phyloP scores from a whole-genome alignment of 1,284 basidiomycete genomes.

The Erythrobasidium hasegawianum region DNA sequence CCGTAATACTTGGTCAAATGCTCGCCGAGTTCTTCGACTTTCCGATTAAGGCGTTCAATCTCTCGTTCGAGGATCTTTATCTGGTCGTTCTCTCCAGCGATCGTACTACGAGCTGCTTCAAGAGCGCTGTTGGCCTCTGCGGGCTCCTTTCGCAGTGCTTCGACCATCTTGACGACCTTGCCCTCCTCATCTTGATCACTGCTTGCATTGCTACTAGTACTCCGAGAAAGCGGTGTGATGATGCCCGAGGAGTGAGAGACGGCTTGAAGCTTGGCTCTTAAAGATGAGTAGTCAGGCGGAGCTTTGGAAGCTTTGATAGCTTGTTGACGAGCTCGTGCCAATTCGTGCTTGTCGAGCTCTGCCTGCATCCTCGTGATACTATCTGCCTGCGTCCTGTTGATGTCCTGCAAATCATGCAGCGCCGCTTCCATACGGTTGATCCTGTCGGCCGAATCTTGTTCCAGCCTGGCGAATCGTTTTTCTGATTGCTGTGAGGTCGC shows the following conservation, averaged over 20 bases:
- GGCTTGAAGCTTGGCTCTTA: conserved; percentile 21
- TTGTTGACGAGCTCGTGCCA: conserved; percentile 13
- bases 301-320: conserved; percentile 27
- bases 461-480: too few species aligned
- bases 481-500: too few species aligned
- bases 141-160: background rate
- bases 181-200: background rate
- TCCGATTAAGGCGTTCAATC: too few species aligned
- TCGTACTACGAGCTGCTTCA: too few species aligned
- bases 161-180: background rate
- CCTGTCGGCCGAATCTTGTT: too few species aligned
- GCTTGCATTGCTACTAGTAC: background rate
- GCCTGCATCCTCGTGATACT: background rate
- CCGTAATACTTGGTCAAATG: too few species aligned
- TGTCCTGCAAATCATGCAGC: background rate
- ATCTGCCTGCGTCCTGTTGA: background rate
- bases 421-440: too few species aligned
- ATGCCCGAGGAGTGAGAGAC: conserved; percentile 1
- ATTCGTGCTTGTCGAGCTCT: conserved; percentile 21
- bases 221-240: background rate
- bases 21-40: too few species aligned
- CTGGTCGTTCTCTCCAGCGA: too few species aligned
- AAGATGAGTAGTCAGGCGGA: conserved; percentile 19
- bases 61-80: too few species aligned
- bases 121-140: background rate